A percentile compares a stretch with the other conserved stretches of the same genome.
phyloP scores from a whole-genome alignment of 192 early-diverging fungal genomes.

The Coemansia biformis region DNA sequence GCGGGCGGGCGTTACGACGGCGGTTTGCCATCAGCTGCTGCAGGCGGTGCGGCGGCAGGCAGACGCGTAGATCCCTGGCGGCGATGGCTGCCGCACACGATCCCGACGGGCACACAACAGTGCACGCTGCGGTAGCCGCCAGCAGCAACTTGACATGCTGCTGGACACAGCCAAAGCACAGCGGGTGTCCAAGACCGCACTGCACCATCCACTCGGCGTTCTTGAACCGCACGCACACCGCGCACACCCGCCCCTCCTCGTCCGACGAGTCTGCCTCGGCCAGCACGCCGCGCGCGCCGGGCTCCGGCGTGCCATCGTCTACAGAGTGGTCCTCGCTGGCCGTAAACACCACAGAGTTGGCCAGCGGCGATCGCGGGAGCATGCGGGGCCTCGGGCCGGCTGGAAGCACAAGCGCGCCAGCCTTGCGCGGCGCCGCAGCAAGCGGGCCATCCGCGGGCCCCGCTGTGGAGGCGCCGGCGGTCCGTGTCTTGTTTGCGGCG shows the following conservation, averaged over 20 bases:
- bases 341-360: slow-evolving; percentile 18
- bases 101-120: slow-evolving; percentile 15
- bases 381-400: slow-evolving; percentile 12
- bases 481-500: background rate
- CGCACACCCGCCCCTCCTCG: slow-evolving; percentile 30
- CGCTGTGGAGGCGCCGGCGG: too few species aligned
- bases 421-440: background rate
- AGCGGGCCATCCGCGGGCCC: too few species aligned
- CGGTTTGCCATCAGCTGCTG: slow-evolving; percentile 31
- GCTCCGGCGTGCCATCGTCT: background rate
- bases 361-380: slow-evolving; percentile 46
- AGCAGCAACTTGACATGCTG: slow-evolving; percentile 22
- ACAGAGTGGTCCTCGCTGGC: background rate
- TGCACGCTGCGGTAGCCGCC: slow-evolving; percentile 7
- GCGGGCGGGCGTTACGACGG: slow-evolving; percentile 2
- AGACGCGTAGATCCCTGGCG: slow-evolving; percentile 18
- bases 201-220: slow-evolving; percentile 30
- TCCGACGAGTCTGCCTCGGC: slow-evolving; percentile 10
- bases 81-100: slow-evolving; percentile 23
- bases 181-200: slow-evolving; percentile 19
- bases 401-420: too few species aligned
- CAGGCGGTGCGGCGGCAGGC: slow-evolving; percentile 42
- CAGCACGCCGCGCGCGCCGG: too few species aligned
- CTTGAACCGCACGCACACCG: slow-evolving; percentile 24
- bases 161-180: slow-evolving; percentile 49